Base-by-base conservation (phyloP, 2,329 filamentous ascomycete genomes). In the Rutstroemia sp. region DNA sequence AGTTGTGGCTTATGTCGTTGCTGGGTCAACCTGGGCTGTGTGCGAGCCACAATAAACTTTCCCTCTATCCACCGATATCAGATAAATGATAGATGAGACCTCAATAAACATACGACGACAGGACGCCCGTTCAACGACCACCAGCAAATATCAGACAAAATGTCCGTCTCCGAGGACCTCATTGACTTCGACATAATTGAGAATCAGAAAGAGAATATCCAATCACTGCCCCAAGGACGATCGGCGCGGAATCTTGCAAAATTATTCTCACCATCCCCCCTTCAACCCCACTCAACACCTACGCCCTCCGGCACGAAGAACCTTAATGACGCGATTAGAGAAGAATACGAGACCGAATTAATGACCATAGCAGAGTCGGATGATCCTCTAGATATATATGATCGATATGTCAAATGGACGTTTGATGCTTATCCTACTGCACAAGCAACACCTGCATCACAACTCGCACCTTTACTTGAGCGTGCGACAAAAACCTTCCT, bases 381-480 rank as follows among this genome's bases (percentile, higher is more conserved):
- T 69, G 94, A 99, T 67, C 94, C 94, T 1, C 83, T 99, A 48
- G 94, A 97, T 67, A 82, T 96, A 60, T 99, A 90, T 75, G 92
- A 97, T 71, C 86, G 94, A 70, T 99, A 99, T 70, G 89, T 97
- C 57, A 90, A 90, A 73, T 99, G 94, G 94, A 96, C 92, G 1
- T 76, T 97, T 27, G 89, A 96, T 71, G 88, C 92, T 53, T 99
- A 97, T 70, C 92, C 94, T 2, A 92, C 92, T 0, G 89, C 92
- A 23, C 92, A 96, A 74, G 90, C 92, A 54, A 96, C 92, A 30
- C 81, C 89, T 1, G 84, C 95, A 67, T 96, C 92, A n/a, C 89
- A 94, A 66, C 82, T 99, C 14, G 84, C 94, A 58, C 86, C 86
- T 2, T 78, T 97, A 5, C 85, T 99, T 5, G 95, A 99, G 75